Base-by-base conservation (phyloP, 352 stramenopile genomes). In the Globisporangium irregulare region DNA sequence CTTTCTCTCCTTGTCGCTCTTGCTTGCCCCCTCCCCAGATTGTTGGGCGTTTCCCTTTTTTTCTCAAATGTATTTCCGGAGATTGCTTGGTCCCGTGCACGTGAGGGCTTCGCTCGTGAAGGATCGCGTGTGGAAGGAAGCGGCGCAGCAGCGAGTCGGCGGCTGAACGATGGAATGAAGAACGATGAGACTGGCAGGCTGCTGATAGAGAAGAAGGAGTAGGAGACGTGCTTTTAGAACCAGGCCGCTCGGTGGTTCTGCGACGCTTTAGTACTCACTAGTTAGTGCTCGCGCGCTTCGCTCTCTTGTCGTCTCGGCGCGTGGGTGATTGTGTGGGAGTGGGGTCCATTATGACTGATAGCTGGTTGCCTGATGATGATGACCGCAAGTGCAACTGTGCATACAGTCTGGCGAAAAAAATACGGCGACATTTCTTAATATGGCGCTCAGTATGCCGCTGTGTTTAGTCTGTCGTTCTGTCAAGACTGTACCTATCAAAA, bases 311-410 rank as follows among this genome's bases (percentile, higher is more conserved):
- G 25, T 59, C 27, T n/a, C 2, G 10, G 20, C 12, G 38, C 12
- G 38, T 12, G 54, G 7, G 2, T 59, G 54, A 43, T 59, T n/a
- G 27, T 34, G 43, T 50, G 15, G 41, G 20, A 43, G 54, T 36
- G 27, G 54, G 54, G 54, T 59, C 27, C 54, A 59, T 59, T 43
- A 25, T 43, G 27, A 9, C 2, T 46, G 38, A 20, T 20, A 46
- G 22, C 18, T 22, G 15, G 50, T 9, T 18, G 53, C 2, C 24
- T 60, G 22, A 27, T 25, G n/a, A 55, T 8, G 22, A 27, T 61
- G 29, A 18, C 20, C 56, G 25, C 29, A 46, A 29, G 34, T 61
- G 56, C 56, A 61, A 61, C 56, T 61, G 55, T 60, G 32, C 48
- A 29, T 22, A n/a, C 15, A 50, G 36, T 61, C 56, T 61, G 32